Evolutionary conservation across 257 asterid species (phyloP).

Genomic region (Voacanga thouarsii): DNA sequence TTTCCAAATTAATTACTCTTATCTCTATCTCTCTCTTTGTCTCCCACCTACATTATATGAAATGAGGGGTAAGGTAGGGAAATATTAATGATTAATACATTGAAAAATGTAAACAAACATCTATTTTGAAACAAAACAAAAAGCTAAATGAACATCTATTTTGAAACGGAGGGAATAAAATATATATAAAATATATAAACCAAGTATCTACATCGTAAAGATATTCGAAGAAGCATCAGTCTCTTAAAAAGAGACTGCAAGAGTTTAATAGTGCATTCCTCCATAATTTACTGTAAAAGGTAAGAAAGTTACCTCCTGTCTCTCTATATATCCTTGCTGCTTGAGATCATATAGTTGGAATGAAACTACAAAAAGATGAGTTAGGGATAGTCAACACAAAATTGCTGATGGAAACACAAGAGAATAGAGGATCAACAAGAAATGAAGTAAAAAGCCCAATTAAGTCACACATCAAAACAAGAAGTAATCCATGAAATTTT

Average conservation of each 20-base stretch:
- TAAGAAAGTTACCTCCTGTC: constrained; percentile 63
- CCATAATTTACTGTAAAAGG: not conserved
- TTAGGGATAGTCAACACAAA: constrained; percentile 23
- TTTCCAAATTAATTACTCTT: too few species aligned
- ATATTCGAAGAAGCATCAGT: not conserved
- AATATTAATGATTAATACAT: too few species aligned
- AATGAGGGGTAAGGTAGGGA: too few species aligned
- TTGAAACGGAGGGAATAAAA: too few species aligned
- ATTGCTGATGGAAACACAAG: not conserved
- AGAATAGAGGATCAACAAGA: not conserved
- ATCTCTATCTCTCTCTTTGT: too few species aligned
- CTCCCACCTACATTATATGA: too few species aligned
- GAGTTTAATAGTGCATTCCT: not conserved
- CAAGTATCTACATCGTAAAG: not conserved
- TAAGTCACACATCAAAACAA: not conserved
- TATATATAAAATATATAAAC: not conserved
- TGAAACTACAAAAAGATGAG: constrained; percentile 52
- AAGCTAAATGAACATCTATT: too few species aligned
- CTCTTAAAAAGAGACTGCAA: constrained; percentile 11
- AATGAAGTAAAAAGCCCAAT: not conserved
- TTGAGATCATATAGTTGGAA: constrained; percentile 83
- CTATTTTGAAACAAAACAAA: too few species aligned
- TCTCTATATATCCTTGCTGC: constrained; percentile 87
- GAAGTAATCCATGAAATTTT: not conserved
- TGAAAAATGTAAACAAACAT: too few species aligned